These are phyloP conservation scores for Cercis canadensis DNA, from an alignment of 306 rosid species.

Conservation along the genomic window DNA sequence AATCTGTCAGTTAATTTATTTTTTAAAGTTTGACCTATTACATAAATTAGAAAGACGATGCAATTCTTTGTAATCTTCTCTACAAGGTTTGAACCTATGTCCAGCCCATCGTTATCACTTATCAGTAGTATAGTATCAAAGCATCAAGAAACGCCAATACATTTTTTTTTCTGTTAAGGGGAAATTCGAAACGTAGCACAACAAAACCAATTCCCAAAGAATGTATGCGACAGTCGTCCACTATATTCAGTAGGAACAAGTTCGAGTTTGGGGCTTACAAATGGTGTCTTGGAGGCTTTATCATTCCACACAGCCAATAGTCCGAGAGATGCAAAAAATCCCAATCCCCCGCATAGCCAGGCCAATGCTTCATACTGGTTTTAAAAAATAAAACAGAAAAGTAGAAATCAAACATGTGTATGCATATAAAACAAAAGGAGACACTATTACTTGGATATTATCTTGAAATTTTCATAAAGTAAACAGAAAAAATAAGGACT, in stretches of 20 bases:
- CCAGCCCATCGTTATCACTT: no score
- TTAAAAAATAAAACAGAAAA: not conserved
- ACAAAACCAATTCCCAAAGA: constrained; percentile 5
- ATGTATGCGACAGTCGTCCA: not conserved
- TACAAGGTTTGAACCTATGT: no score
- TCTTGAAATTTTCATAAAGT: not conserved
- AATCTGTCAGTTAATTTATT: no score
- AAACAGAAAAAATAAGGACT: not conserved
- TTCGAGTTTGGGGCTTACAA: constrained; percentile 53
- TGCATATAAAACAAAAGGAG: not conserved
- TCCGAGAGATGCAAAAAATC: constrained; percentile 78
- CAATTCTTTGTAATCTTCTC: no score
- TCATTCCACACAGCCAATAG: constrained; percentile 87
- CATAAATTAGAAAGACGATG: no score
- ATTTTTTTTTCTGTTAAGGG: no score
- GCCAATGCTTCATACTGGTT: constrained; percentile 92
- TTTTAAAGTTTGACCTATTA: no score
- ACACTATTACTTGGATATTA: not conserved
- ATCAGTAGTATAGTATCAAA: no score
- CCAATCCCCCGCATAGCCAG: constrained; percentile 91
- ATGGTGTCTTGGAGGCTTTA: constrained; percentile 86
- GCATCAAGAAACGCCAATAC: no score
- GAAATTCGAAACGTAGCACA: not conserved
- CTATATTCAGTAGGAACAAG: not conserved
- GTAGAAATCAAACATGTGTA: not conserved